phyloP scores from a whole-genome alignment of 352 stramenopile genomes.

The Globisporangium echinulatum region DNA sequence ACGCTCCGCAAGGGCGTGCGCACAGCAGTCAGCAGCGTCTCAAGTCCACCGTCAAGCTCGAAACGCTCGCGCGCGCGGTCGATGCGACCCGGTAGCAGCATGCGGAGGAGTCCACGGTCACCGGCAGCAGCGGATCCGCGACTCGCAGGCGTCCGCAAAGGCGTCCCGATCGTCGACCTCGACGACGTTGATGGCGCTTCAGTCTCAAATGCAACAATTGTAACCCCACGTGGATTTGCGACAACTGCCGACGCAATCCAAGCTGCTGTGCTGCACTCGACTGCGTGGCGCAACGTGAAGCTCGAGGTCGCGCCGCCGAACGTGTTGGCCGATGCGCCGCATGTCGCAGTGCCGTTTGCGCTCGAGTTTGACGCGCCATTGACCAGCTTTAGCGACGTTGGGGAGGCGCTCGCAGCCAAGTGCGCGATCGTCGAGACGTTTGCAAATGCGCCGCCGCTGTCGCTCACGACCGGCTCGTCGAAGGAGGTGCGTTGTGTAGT shows the following conservation, averaged over 20 bases:
- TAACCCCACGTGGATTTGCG: slow-evolving; percentile 14
- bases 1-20: slow-evolving; percentile 43
- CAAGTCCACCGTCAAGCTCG: slow-evolving; percentile 6
- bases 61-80: slow-evolving; percentile 50
- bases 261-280: slow-evolving; percentile 45
- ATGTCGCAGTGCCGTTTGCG: slow-evolving; percentile 26
- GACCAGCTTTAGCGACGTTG: slow-evolving; percentile 24
- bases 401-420: slow-evolving; percentile 18
- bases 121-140: slow-evolving; percentile 26
- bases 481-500: slow-evolving; percentile 7
- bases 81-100: slow-evolving; percentile 37
- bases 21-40: slow-evolving; percentile 4
- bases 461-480: slow-evolving; percentile 17
- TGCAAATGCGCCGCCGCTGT: slow-evolving; percentile 15
- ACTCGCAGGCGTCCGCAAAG: slow-evolving; percentile 12
- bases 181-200: slow-evolving; percentile 11
- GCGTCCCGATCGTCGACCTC: slow-evolving; percentile 20
- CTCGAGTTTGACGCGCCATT: slow-evolving; percentile 29
- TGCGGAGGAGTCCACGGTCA: slow-evolving; percentile 40
- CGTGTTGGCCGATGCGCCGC: slow-evolving; percentile 25
- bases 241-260: slow-evolving; percentile 35
- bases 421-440: slow-evolving; percentile 21
- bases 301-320: slow-evolving; percentile 29
- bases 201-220: not conserved
- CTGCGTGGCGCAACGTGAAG: slow-evolving; percentile 48